A percentile compares a stretch with the other conserved stretches of the same genome.
Conservation (phyloP, 805 yeast genomes). For the Metschnikowia cerradonensis region DNA sequence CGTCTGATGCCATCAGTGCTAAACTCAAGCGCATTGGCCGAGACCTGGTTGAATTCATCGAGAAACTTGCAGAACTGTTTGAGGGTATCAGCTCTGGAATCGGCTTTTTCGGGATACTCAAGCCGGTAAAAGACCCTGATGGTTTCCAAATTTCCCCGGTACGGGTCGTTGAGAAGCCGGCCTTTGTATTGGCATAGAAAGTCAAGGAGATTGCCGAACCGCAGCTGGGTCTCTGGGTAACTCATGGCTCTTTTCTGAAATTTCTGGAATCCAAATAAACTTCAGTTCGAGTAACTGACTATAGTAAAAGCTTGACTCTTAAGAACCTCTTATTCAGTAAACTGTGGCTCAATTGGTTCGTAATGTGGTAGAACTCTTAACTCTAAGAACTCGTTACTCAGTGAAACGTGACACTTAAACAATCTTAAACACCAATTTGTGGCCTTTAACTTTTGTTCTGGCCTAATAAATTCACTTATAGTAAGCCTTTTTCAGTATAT, state of each 20-base stretch:
- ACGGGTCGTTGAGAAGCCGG: conserved; percentile 13
- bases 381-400: no score
- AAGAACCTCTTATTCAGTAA: no score
- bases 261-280: no score
- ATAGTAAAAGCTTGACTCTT: no score
- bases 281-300: no score
- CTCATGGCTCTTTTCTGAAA: conserved; percentile 1
- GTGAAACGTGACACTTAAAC: no score
- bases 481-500: no score
- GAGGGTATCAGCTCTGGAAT: background rate
- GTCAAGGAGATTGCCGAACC: conserved; percentile 8
- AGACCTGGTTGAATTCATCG: conserved; percentile 12
- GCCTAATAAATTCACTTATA: no score
- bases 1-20: background rate
- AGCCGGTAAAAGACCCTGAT: conserved; percentile 4
- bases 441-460: no score
- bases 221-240: conserved; percentile 2
- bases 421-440: no score
- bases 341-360: no score
- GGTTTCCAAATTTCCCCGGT: conserved; percentile 9
- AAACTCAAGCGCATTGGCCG: conserved; percentile 14
- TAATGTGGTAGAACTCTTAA: no score
- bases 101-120: background rate
- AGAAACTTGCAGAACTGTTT: conserved; percentile 10
- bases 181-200: conserved; percentile 8